Evolutionary conservation across 2,329 filamentous ascomycete genomes (phyloP), one percentile per base, ranked within the genome.

Genomic region (Calonectria multiphialidica): DNA sequence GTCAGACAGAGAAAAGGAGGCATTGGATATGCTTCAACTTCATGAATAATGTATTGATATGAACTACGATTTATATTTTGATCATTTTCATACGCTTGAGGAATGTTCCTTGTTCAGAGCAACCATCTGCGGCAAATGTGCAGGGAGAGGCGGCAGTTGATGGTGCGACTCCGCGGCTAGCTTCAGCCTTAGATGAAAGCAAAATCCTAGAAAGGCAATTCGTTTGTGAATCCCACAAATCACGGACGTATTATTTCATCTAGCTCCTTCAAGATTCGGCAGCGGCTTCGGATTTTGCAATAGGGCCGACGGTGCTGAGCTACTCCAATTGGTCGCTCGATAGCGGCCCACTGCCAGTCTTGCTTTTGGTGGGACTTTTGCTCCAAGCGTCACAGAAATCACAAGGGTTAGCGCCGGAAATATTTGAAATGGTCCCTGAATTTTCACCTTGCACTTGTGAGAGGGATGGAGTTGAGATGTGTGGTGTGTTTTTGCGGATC

Each of bases 351-450:
- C 53, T 4, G 53, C 35, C 16, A 40, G 21, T 8, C 6, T 59
- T 53, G 25, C 49, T 53, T 53, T 53, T 53, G 16, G 49, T 21
- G 35, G 53, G 35, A 59, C 53, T 59, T 59, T 59, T 59, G 53
- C 33, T 18, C 42, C n/a, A 10, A 5, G n/a, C 13, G 44, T 59
- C 15, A 8, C 8, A n/a, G 25, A 23, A 9, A 33, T 13, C 28
- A 53, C 18, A 4, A 53, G 18, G 49, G 16, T 53, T 53, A 28
- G 49, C 9, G 16, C 15, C 25, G 28, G 18, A 33, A 28, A 53
- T 33, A 9, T 33, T 30, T 28, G 1, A n/a, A n/a, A 25, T 12
- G 28, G 28, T 53, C 28, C 47, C 28, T 50, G 5, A 50, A 50
- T 50, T 30, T 18, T 37, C 25, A 5, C 2, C 18, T n/a, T 4